A percentile compares a stretch with the other conserved stretches of the same genome.
Conservation (phyloP, 495 filamentous ascomycete genomes). For the Penicillium cataractarum region DNA sequence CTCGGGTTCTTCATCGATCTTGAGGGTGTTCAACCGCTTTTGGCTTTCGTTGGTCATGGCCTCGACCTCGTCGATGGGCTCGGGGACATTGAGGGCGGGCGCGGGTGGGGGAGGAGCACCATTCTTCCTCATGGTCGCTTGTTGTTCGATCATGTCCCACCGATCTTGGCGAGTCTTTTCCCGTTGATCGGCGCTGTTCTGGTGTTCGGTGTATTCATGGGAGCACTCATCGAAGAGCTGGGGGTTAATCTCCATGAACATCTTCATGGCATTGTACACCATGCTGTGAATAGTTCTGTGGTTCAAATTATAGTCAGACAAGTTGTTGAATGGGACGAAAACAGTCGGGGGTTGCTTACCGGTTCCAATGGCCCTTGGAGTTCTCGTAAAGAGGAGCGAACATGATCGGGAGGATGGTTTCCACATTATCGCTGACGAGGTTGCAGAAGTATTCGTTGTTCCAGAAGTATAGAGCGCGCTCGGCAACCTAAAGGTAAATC, state of each 20-base stretch:
- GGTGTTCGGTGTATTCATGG: constrained; percentile 95
- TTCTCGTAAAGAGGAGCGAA: constrained; percentile 99
- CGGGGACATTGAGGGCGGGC: constrained; percentile 51
- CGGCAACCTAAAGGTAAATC: constrained; percentile 67
- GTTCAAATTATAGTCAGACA: constrained; percentile 16
- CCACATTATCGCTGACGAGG: constrained; percentile 97
- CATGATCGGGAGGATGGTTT: constrained; percentile 98
- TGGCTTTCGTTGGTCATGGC: constrained; percentile 78
- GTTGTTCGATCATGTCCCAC: constrained; percentile 84
- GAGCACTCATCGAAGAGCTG: constrained; percentile 99
- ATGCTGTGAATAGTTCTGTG: constrained; percentile 96
- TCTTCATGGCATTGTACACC: constrained; percentile 99
- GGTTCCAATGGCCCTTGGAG: constrained; percentile 99
- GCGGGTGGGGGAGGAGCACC: constrained; percentile 46
- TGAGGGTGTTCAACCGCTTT: constrained; percentile 79
- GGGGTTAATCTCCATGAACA: constrained; percentile 99
- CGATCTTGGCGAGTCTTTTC: constrained; percentile 75
- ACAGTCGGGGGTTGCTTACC: constrained; percentile 57
- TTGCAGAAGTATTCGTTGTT: constrained; percentile 99
- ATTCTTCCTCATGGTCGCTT: constrained; percentile 69
- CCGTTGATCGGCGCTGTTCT: constrained; percentile 81
- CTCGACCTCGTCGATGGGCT: constrained; percentile 72
- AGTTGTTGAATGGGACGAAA: background rate
- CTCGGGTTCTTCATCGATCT: constrained; percentile 72
- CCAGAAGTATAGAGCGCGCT: constrained; percentile 98